Conservation (phyloP, 2,329 filamentous ascomycete species). For the Fusarium citri region DNA sequence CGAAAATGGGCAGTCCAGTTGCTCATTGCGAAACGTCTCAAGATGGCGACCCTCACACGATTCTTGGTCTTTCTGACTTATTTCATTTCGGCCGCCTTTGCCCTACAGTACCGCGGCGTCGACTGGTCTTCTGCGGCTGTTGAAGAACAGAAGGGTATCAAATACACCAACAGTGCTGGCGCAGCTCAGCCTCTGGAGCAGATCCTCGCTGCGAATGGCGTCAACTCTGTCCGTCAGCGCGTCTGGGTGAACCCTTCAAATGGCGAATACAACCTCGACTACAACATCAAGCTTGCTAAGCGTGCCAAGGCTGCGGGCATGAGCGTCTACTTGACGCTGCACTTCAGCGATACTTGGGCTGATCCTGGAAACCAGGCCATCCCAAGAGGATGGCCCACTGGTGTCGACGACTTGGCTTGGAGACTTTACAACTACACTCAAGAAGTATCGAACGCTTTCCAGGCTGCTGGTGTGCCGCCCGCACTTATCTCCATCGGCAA, state of each 20-base stretch:
- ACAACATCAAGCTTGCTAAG: slow-evolving; percentile 75
- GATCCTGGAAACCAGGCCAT: slow-evolving; percentile 72
- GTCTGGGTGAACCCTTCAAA: slow-evolving; percentile 76
- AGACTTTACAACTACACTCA: slow-evolving; percentile 77
- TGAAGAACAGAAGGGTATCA: slow-evolving; percentile 70
- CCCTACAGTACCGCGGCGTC: slow-evolving; percentile 72
- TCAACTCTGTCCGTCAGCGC: slow-evolving; percentile 77
- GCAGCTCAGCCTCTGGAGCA: slow-evolving; percentile 67
- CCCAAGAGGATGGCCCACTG: slow-evolving; percentile 72
- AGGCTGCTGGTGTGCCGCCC: slow-evolving; percentile 64
- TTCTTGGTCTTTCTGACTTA: slow-evolving; percentile 30
- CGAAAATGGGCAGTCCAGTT: no score
- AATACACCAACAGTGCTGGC: slow-evolving; percentile 68
- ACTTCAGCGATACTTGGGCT: slow-evolving; percentile 78
- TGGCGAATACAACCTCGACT: slow-evolving; percentile 75
- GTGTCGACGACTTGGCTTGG: slow-evolving; percentile 68
- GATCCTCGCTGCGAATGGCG: slow-evolving; percentile 70
- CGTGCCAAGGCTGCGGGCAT: slow-evolving; percentile 73
- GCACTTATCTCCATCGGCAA: slow-evolving; percentile 78
- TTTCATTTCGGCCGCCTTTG: slow-evolving; percentile 43
- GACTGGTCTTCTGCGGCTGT: slow-evolving; percentile 77
- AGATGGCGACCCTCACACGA: slow-evolving; percentile 26
- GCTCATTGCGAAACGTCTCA: background rate
- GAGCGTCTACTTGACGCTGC: slow-evolving; percentile 70
- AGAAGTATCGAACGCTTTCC: slow-evolving; percentile 70